phyloP scores from a whole-genome alignment of 345 rosid species.

The Geranium brycei region DNA sequence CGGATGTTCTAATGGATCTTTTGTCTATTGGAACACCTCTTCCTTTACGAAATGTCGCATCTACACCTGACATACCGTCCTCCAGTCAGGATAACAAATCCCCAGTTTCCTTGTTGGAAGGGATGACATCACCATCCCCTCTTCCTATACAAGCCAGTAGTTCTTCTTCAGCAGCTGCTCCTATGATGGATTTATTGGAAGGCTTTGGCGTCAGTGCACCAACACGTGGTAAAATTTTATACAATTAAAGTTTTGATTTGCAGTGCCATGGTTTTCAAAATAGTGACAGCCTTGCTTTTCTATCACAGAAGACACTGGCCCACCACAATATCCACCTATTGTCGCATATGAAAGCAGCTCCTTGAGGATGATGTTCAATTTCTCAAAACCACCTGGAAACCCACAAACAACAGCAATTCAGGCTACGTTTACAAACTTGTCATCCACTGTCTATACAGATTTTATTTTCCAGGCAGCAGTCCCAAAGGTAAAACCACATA shows the following conservation, averaged over 20 bases:
- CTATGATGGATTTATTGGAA: slow-evolving; percentile 74
- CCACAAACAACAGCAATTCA: slow-evolving; percentile 49
- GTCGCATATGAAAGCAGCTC: slow-evolving; percentile 79
- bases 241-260: slow-evolving; percentile 3
- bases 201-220: slow-evolving; percentile 55
- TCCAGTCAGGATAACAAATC: slow-evolving; percentile 28
- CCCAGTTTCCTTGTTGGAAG: slow-evolving; percentile 31
- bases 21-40: slow-evolving; percentile 69
- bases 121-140: slow-evolving; percentile 33
- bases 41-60: slow-evolving; percentile 40
- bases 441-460: slow-evolving; percentile 48
- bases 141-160: slow-evolving; percentile 26
- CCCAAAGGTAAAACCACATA: slow-evolving; percentile 60
- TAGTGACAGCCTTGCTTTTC: slow-evolving; percentile 13
- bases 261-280: slow-evolving; percentile 6
- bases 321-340: slow-evolving; percentile 53
- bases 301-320: slow-evolving; percentile 59
- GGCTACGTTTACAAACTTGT: slow-evolving; percentile 71
- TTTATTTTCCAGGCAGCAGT: slow-evolving; percentile 96
- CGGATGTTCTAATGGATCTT: slow-evolving; percentile 78
- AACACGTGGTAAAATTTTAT: slow-evolving; percentile 39
- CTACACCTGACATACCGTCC: slow-evolving; percentile 46
- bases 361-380: slow-evolving; percentile 61
- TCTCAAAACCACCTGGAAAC: slow-evolving; percentile 67
- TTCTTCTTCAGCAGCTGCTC: slow-evolving; percentile 35